Conservation (phyloP, 108 stramenopile genomes). For the Cylindrotheca closterium region DNA sequence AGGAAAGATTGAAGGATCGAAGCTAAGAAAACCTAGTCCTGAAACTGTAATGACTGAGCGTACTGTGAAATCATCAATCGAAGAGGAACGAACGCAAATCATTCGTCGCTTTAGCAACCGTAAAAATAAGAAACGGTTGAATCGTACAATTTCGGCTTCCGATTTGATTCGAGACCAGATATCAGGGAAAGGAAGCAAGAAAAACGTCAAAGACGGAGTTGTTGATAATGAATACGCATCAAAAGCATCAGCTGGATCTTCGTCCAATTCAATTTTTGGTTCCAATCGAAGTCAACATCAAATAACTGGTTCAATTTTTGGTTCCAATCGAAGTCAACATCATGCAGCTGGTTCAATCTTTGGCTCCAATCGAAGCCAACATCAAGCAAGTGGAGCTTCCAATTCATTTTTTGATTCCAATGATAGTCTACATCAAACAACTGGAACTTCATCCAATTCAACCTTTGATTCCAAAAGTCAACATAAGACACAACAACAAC, state of each 20-base stretch:
- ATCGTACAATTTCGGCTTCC: slow-evolving; percentile 6
- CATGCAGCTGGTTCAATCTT: no score
- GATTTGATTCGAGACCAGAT: slow-evolving; percentile 17
- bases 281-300: background rate
- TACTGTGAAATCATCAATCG: slow-evolving; percentile 4
- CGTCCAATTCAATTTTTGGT: background rate
- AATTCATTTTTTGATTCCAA: background rate
- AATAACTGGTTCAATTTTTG: no score
- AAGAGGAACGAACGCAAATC: background rate
- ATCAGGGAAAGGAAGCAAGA: background rate
- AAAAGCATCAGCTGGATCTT: background rate
- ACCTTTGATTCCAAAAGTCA: no score
- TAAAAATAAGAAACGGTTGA: slow-evolving; percentile 7
- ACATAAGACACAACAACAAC: no score
- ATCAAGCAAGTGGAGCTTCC: no score
- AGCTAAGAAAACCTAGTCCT: background rate
- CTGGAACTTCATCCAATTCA: no score
- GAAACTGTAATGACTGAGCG: background rate
- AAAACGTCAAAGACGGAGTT: background rate
- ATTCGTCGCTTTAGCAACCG: slow-evolving; percentile 7
- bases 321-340: no score
- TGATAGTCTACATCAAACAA: background rate
- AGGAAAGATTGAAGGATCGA: background rate
- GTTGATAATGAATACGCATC: background rate
- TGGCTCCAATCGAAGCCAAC: no score